Conservation (phyloP, 1,284 basidiomycete genomes). For the Taiwanofungus camphoratus region DNA sequence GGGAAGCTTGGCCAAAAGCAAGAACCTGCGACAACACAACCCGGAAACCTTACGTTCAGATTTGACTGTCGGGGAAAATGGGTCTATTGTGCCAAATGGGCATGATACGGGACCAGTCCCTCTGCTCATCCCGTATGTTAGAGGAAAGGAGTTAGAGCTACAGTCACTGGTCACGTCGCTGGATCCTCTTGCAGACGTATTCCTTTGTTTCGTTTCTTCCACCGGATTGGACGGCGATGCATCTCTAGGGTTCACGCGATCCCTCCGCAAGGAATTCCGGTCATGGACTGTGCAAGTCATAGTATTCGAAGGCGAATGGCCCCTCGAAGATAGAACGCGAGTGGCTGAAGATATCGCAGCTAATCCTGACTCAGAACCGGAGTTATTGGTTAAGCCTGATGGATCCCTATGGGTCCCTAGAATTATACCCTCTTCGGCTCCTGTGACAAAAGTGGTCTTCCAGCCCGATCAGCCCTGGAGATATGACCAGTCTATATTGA, state of each 20-base stretch:
- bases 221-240: slow-evolving; percentile 15
- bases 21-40: too few relatives aligned
- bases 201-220: slow-evolving; percentile 14
- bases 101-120: not conserved
- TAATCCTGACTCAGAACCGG: slow-evolving; percentile 4
- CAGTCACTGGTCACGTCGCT: slow-evolving; percentile 9
- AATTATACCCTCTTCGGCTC: slow-evolving; percentile 4
- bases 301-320: slow-evolving; percentile 9
- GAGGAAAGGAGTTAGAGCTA: slow-evolving; percentile 14
- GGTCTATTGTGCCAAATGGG: too few relatives aligned
- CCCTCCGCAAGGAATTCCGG: slow-evolving; percentile 15
- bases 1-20: too few relatives aligned
- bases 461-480: slow-evolving; percentile 7
- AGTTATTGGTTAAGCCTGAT: slow-evolving; percentile 9
- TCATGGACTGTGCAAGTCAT: slow-evolving; percentile 15
- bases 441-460: slow-evolving; percentile 1
- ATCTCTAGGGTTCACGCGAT: slow-evolving; percentile 14
- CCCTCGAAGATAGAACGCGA: slow-evolving; percentile 1
- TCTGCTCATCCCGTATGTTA: slow-evolving; percentile 10
- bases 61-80: too few relatives aligned
- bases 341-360: not conserved
- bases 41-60: too few relatives aligned
- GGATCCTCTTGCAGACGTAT: slow-evolving; percentile 7
- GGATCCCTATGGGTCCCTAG: slow-evolving; percentile 8
- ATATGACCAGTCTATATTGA: slow-evolving; percentile 1